Evolutionary conservation across 2,329 filamentous ascomycete species (phyloP).

Genomic region (Colletotrichum salicis): DNA sequence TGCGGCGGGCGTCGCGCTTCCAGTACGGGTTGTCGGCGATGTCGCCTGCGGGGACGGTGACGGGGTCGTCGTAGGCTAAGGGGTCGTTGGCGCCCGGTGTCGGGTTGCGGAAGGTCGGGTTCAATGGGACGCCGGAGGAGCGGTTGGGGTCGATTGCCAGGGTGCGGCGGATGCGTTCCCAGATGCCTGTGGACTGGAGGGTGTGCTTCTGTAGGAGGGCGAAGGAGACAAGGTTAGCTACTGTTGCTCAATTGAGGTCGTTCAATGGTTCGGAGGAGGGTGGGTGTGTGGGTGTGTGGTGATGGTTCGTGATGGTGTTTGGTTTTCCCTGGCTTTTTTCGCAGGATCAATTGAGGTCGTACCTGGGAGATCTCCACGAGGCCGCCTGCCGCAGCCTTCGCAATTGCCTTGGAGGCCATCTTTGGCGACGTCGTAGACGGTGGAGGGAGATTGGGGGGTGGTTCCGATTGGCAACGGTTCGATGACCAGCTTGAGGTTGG

Average conservation of each 20-base stretch:
- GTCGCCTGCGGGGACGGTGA: conserved; percentile 85
- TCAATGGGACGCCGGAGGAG: conserved; percentile 91
- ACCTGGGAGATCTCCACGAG: conserved; percentile 70
- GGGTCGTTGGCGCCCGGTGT: conserved; percentile 80
- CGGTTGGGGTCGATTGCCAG: conserved; percentile 87
- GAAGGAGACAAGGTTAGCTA: not conserved
- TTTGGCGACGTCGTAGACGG: conserved; percentile 45
- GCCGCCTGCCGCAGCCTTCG: conserved; percentile 62
- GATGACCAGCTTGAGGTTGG: conserved; percentile 28
- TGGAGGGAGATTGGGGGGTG: conserved; percentile 26
- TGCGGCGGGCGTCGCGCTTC: conserved; percentile 89
- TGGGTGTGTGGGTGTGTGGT: not conserved
- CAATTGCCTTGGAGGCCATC: conserved; percentile 71
- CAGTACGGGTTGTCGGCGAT: conserved; percentile 95
- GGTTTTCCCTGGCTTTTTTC: conserved; percentile 13
- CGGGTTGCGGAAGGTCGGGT: conserved; percentile 91
- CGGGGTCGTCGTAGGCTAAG: conserved; percentile 79
- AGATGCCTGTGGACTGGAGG: conserved; percentile 87
- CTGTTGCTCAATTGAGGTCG: not conserved
- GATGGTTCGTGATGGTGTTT: not conserved
- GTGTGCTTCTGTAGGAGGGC: conserved; percentile 83
- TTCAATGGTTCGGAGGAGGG: conserved; percentile 19
- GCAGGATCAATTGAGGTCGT: conserved; percentile 41
- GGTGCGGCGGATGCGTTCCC: conserved; percentile 82
- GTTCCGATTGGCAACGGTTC: conserved; percentile 21